These are phyloP conservation scores for Salvia splendens DNA, from an alignment of 257 asterid genomes.

Conservation along the genomic window DNA sequence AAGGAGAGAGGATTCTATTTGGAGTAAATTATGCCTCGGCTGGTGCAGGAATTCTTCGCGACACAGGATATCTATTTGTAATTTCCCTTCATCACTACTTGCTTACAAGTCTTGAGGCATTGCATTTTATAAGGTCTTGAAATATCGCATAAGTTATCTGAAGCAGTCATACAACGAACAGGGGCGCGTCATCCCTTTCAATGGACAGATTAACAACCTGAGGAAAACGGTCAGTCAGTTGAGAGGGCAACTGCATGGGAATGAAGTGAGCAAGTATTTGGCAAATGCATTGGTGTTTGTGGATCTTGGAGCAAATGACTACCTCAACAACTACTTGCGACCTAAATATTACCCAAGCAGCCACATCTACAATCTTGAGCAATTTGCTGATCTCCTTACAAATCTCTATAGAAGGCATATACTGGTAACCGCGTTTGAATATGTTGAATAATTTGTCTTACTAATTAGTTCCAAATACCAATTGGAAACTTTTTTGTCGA, in stretches of 20 bases:
- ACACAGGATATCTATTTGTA: slow-evolving; percentile 33
- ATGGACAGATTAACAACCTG: slow-evolving; percentile 28
- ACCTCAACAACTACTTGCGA: slow-evolving; percentile 8
- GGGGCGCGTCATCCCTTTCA: slow-evolving; percentile 22
- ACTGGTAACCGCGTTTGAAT: neutral
- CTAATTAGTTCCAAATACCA: too few species aligned
- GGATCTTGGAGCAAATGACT: slow-evolving; percentile 28
- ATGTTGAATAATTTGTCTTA: too few species aligned
- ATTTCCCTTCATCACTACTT: too few species aligned
- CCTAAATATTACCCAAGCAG: neutral
- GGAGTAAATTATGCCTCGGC: slow-evolving; percentile 50
- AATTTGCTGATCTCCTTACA: slow-evolving; percentile 32
- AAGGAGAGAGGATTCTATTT: slow-evolving; percentile 20
- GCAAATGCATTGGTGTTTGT: slow-evolving; percentile 19
- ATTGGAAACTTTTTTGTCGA: too few species aligned
- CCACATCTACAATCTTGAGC: slow-evolving; percentile 5
- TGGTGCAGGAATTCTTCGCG: slow-evolving; percentile 43
- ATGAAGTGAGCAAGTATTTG: slow-evolving; percentile 29
- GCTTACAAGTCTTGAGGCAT: too few species aligned
- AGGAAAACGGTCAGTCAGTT: slow-evolving; percentile 21
- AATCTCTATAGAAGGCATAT: slow-evolving; percentile 3
- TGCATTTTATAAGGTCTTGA: too few species aligned
- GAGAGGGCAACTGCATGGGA: slow-evolving; percentile 18
- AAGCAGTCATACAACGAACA: neutral
- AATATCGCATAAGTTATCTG: too few species aligned